Conservation (phyloP, 106 monocot species). For the Allium fistulosum region DNA sequence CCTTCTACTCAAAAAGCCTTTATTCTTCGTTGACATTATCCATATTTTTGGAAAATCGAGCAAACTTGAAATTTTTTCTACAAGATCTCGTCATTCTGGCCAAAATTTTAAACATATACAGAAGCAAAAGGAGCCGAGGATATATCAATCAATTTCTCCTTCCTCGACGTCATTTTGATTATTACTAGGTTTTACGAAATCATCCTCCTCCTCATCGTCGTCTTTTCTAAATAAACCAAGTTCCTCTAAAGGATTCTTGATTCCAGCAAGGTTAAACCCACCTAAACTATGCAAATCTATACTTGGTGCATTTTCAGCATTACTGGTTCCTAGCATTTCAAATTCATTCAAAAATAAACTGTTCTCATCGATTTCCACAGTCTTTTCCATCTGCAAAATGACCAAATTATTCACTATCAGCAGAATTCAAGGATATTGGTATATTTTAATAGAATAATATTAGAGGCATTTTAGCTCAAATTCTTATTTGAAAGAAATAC, state of each 20-base stretch:
- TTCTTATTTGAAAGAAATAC: too few species aligned
- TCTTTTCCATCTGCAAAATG: conserved; percentile 71
- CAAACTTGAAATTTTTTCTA: too few species aligned
- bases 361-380: conserved; percentile 81
- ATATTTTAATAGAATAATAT: too few species aligned
- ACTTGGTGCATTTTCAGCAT: conserved; percentile 31
- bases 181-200: conserved; percentile 7
- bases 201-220: conserved; percentile 71
- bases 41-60: too few species aligned
- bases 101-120: too few species aligned
- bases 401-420: not conserved
- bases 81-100: too few species aligned
- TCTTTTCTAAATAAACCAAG: conserved; percentile 86
- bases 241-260: conserved; percentile 66
- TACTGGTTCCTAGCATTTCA: conserved; percentile 65
- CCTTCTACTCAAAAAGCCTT: too few species aligned
- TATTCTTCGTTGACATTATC: too few species aligned
- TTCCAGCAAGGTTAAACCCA: conserved; percentile 51
- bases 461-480: too few species aligned
- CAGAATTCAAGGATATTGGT: too few species aligned
- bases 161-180: conserved; percentile 45
- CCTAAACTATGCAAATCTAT: conserved; percentile 14
- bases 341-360: conserved; percentile 63
- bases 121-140: too few species aligned
- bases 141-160: conserved; percentile 57